phyloP scores from a whole-genome alignment of 768 basidiomycete genomes.

The Phylloporus sp. region DNA sequence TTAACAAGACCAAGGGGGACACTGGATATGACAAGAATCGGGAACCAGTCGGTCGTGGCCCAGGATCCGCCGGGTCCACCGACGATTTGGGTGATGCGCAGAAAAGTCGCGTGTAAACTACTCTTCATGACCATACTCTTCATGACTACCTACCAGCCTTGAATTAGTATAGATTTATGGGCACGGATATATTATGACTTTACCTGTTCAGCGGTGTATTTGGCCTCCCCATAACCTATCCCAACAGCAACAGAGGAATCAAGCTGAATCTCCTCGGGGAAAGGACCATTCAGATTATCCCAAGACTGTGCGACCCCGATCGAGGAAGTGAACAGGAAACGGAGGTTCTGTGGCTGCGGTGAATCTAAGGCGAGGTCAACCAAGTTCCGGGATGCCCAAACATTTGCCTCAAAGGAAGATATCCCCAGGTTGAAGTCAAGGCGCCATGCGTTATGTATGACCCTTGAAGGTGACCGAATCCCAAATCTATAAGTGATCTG shows the following conservation, averaged over 20 bases:
- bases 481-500: conserved; percentile 23
- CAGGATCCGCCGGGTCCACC: conserved; percentile 42
- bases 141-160: conserved; percentile 31
- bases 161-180: neutral
- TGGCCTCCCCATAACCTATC: conserved; percentile 44
- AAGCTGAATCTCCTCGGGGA: conserved; percentile 34
- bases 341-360: conserved; percentile 21
- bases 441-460: conserved; percentile 44
- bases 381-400: conserved; percentile 37
- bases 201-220: conserved; percentile 41
- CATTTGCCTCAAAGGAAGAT: conserved; percentile 40
- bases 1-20: too few relatives aligned
- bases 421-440: conserved; percentile 41
- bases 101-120: conserved; percentile 32
- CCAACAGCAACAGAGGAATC: conserved; percentile 34
- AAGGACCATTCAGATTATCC: conserved; percentile 26
- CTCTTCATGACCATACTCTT: too few relatives aligned
- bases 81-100: conserved; percentile 46
- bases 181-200: conserved; percentile 1
- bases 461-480: conserved; percentile 30
- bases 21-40: conserved; percentile 37
- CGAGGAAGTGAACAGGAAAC: conserved; percentile 41
- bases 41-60: conserved; percentile 46
- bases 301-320: conserved; percentile 33
- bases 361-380: conserved; percentile 17